Conservation (phyloP, 1,284 basidiomycete genomes). For the Heterobasidion irregulare region DNA sequence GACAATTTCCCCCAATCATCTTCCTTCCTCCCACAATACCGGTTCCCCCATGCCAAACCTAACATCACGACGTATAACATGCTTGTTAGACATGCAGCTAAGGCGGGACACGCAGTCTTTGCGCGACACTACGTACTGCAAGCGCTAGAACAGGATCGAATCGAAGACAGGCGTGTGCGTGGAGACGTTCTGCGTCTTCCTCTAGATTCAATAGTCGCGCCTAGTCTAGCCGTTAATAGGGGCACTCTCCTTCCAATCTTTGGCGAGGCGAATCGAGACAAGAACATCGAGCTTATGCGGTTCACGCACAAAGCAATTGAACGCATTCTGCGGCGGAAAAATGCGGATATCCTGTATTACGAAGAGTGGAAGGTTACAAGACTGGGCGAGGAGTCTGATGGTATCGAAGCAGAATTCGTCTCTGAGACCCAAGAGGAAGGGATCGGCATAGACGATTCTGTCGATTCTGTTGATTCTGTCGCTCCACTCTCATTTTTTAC, state of each 20-base stretch:
- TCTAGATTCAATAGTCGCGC: slow-evolving; percentile 30
- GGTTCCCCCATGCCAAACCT: slow-evolving; percentile 43
- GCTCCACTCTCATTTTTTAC: background rate
- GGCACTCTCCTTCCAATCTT: slow-evolving; percentile 47
- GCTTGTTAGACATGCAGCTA: slow-evolving; percentile 49
- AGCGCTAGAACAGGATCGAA: slow-evolving; percentile 42
- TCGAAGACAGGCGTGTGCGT: slow-evolving; percentile 15
- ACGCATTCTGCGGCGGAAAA: slow-evolving; percentile 8
- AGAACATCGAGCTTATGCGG: slow-evolving; percentile 44
- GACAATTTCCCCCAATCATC: slow-evolving; percentile 30
- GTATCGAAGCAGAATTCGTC: background rate
- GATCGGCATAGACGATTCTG: background rate
- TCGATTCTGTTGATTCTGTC: background rate
- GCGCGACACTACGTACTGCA: slow-evolving; percentile 65
- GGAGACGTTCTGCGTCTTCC: slow-evolving; percentile 11
- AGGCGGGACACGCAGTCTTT: slow-evolving; percentile 36
- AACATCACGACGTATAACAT: slow-evolving; percentile 62
- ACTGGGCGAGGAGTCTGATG: background rate
- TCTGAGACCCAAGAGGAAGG: background rate
- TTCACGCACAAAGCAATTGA: slow-evolving; percentile 44
- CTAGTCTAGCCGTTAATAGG: slow-evolving; percentile 44
- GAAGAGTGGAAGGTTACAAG: background rate
- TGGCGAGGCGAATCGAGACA: slow-evolving; percentile 46
- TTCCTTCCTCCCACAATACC: slow-evolving; percentile 21
- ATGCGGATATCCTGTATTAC: background rate